A percentile compares a stretch with the other conserved stretches of the same genome.
Conservation (phyloP, 2,329 filamentous ascomycete genomes). For the Sphaerostilbella broomeana region DNA sequence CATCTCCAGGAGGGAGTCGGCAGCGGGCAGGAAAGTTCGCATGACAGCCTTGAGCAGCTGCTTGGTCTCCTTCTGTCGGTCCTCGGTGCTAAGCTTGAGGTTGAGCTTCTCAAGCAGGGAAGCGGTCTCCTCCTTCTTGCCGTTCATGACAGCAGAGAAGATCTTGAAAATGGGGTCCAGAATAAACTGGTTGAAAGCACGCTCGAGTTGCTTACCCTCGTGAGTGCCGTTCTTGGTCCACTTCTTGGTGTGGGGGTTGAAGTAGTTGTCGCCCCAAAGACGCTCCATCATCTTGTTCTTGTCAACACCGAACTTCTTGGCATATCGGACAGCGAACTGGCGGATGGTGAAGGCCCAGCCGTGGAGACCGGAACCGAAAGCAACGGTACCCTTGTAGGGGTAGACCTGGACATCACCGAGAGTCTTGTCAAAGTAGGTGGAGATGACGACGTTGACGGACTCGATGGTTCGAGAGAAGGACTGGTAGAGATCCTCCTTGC, state of each 20-base stretch:
- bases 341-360: conserved; percentile 99
- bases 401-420: conserved; percentile 98
- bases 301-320: conserved; percentile 99
- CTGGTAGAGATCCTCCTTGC: conserved; percentile 99
- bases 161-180: conserved; percentile 99
- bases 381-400: conserved; percentile 94
- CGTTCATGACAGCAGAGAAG: conserved; percentile 94
- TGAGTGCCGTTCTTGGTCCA: conserved; percentile 84
- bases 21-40: conserved; percentile 97
- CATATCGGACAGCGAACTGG: conserved; percentile 91
- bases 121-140: conserved; percentile 88
- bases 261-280: conserved; percentile 99
- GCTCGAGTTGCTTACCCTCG: conserved; percentile 87
- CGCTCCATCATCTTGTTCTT: conserved; percentile 99
- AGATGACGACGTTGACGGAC: conserved; percentile 99
- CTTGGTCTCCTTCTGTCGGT: conserved; percentile 95
- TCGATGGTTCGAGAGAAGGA: conserved; percentile 99
- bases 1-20: conserved; percentile 98
- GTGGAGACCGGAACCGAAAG: conserved; percentile 99
- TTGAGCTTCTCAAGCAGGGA: conserved; percentile 86
- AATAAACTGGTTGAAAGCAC: conserved; percentile 99
- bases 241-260: conserved; percentile 99
- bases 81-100: conserved; percentile 81
- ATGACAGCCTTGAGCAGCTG: conserved; percentile 95
- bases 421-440: conserved; percentile 94